phyloP scores from a whole-genome alignment of 352 stramenopile genomes.

The Phytophthora litchii region DNA sequence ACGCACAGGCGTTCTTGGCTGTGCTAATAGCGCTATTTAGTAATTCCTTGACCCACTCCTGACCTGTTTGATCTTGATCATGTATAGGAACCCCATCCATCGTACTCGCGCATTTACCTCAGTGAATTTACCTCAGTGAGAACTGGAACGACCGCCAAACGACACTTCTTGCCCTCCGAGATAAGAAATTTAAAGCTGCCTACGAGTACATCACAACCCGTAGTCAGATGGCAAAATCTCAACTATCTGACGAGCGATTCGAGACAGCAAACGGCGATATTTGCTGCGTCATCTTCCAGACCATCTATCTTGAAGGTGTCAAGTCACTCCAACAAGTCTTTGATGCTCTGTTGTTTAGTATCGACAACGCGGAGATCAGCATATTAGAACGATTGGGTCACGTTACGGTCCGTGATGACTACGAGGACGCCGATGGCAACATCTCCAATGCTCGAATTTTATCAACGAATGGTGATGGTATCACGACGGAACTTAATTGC shows the following conservation, averaged over 20 bases:
- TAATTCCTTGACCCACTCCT: no score
- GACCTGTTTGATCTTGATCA: no score
- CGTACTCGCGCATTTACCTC: slow-evolving; percentile 19
- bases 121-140: slow-evolving; percentile 21
- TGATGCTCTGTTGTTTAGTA: slow-evolving; percentile 30
- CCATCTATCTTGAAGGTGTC: slow-evolving; percentile 29
- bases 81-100: slow-evolving; percentile 11
- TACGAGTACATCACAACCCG: slow-evolving; percentile 22
- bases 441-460: slow-evolving; percentile 23
- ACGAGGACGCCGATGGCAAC: slow-evolving; percentile 21
- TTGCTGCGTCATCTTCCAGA: slow-evolving; percentile 37
- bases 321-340: slow-evolving; percentile 32
- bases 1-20: no score
- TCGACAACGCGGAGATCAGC: slow-evolving; percentile 16
- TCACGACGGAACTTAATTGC: slow-evolving; percentile 13
- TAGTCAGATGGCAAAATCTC: neutral
- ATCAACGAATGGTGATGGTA: slow-evolving; percentile 11
- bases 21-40: no score
- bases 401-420: slow-evolving; percentile 37
- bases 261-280: slow-evolving; percentile 19
- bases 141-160: slow-evolving; percentile 17
- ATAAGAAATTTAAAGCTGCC: slow-evolving; percentile 22
- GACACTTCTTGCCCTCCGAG: slow-evolving; percentile 13
- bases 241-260: slow-evolving; percentile 15
- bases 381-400: slow-evolving; percentile 43